These are phyloP conservation scores for Globisporangium rhizosaccharum DNA, from an alignment of 352 stramenopile genomes.

Conservation along the genomic window DNA sequence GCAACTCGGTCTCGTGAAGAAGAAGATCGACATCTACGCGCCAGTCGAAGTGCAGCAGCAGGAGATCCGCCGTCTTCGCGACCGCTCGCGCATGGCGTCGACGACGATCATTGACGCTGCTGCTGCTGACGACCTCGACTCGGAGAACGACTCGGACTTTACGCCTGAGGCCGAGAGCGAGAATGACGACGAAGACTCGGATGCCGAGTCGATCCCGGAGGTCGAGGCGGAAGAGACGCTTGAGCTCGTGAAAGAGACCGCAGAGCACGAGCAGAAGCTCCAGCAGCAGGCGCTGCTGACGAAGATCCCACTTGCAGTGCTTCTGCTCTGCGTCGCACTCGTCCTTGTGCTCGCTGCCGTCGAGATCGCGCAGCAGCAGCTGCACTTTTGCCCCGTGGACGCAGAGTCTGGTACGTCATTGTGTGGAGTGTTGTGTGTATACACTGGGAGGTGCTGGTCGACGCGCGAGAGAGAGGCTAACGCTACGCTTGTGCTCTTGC, in stretches of 20 bases:
- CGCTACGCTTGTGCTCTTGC: background rate
- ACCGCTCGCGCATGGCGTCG: slow-evolving; percentile 49
- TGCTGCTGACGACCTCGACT: slow-evolving; percentile 39
- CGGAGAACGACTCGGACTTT: slow-evolving; percentile 63
- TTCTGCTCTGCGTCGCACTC: slow-evolving; percentile 33
- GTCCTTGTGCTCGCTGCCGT: slow-evolving; percentile 44
- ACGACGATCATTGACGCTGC: slow-evolving; percentile 21
- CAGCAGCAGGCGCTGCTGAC: slow-evolving; percentile 1
- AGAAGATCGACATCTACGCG: slow-evolving; percentile 82
- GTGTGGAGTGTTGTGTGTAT: background rate
- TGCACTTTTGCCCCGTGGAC: slow-evolving; percentile 41
- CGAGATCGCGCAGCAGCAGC: slow-evolving; percentile 43
- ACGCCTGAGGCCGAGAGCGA: slow-evolving; percentile 24
- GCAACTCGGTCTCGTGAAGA: slow-evolving; percentile 54
- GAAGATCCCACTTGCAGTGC: slow-evolving; percentile 23
- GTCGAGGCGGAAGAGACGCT: slow-evolving; percentile 37
- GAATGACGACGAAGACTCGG: slow-evolving; percentile 34
- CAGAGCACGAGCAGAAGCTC: slow-evolving; percentile 26
- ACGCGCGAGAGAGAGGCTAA: background rate
- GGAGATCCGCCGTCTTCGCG: slow-evolving; percentile 54
- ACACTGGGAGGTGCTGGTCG: background rate
- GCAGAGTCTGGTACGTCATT: slow-evolving; percentile 25
- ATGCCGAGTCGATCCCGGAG: slow-evolving; percentile 37
- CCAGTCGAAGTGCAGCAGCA: slow-evolving; percentile 56
- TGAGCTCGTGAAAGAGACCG: slow-evolving; percentile 34